Percentiles rank a stretch among this genome's conserved stretches.
phyloP scores from a whole-genome alignment of 2,329 filamentous ascomycete species.

The Xylaria multiplex region DNA sequence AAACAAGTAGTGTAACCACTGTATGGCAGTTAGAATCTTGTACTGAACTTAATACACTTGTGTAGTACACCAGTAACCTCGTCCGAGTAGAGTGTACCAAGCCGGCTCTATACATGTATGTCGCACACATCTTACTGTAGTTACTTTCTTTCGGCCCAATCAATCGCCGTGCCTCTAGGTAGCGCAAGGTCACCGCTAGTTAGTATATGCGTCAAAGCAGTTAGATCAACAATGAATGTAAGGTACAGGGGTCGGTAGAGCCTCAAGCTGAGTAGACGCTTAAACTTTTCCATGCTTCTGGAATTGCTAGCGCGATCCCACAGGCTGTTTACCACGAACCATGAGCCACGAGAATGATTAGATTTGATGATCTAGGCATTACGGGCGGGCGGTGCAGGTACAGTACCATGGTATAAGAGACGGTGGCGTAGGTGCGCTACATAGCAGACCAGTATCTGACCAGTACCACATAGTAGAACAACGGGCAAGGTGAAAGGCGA shows the following conservation, averaged over 20 bases:
- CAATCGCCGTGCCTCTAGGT: slow-evolving; percentile 2
- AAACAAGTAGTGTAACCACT: no score
- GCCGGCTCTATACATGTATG: slow-evolving; percentile 1
- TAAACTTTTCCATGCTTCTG: slow-evolving; percentile 2
- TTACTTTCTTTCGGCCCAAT: slow-evolving; percentile 22
- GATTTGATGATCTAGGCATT: slow-evolving; percentile 2
- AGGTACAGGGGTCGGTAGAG: slow-evolving; percentile 28
- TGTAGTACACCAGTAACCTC: slow-evolving; percentile 4
- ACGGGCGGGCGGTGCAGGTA: no score
- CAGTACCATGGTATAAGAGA: neutral
- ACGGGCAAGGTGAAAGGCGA: slow-evolving; percentile 9
- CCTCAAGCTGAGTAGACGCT: neutral
- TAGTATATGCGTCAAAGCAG: slow-evolving; percentile 8
- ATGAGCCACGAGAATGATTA: slow-evolving; percentile 8
- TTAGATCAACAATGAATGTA: slow-evolving; percentile 21
- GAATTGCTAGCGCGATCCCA: slow-evolving; percentile 18
- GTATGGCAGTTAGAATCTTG: neutral
- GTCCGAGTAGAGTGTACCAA: neutral
- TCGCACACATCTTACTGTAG: neutral
- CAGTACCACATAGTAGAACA: neutral
- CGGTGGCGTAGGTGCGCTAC: no score
- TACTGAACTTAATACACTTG: neutral
- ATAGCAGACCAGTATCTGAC: no score
- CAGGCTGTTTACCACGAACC: slow-evolving; percentile 15
- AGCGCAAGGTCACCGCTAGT: slow-evolving; percentile 33